Percentiles rank a stretch among this genome's conserved stretches.
Conservation (phyloP, 106 monocot species). For the Allium sativum region DNA sequence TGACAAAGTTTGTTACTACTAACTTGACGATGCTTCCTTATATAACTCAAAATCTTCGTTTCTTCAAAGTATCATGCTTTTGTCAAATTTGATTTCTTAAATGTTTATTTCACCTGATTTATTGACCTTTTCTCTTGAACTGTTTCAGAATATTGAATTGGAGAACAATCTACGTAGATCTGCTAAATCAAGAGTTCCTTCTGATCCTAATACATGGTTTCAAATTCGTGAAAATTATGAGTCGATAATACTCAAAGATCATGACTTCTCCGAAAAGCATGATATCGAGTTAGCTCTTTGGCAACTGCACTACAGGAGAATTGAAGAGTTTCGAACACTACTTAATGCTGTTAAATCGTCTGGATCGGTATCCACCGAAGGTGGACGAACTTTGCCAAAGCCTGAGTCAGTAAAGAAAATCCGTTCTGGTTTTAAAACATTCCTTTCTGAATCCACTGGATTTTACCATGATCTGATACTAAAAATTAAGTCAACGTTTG, state of each 20-base stretch:
- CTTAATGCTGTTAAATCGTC: constrained; percentile 49
- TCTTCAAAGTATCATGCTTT: neutral
- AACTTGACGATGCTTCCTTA: too few species aligned
- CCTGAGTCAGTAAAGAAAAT: constrained; percentile 73
- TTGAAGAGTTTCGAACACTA: constrained; percentile 78
- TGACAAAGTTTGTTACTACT: neutral
- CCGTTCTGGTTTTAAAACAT: constrained; percentile 59
- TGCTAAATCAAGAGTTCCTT: constrained; percentile 72
- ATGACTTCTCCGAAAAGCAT: constrained; percentile 75
- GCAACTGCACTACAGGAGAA: constrained; percentile 90
- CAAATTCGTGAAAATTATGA: constrained; percentile 97
- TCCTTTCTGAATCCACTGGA: constrained; percentile 91
- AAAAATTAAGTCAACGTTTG: constrained; percentile 79
- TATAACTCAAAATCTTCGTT: too few species aligned
- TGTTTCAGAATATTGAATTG: constrained; percentile 62
- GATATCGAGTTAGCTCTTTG: constrained; percentile 72
- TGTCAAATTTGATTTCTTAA: neutral
- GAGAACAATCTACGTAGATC: constrained; percentile 63
- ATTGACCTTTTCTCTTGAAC: neutral
- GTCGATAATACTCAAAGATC: constrained; percentile 74
- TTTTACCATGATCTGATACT: constrained; percentile 91
- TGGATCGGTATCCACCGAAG: constrained; percentile 24
- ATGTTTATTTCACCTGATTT: neutral
- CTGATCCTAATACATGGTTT: constrained; percentile 82
- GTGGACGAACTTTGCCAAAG: constrained; percentile 23